Conservation (phyloP, 352 stramenopile genomes). For the Pythium sukuiense region DNA sequence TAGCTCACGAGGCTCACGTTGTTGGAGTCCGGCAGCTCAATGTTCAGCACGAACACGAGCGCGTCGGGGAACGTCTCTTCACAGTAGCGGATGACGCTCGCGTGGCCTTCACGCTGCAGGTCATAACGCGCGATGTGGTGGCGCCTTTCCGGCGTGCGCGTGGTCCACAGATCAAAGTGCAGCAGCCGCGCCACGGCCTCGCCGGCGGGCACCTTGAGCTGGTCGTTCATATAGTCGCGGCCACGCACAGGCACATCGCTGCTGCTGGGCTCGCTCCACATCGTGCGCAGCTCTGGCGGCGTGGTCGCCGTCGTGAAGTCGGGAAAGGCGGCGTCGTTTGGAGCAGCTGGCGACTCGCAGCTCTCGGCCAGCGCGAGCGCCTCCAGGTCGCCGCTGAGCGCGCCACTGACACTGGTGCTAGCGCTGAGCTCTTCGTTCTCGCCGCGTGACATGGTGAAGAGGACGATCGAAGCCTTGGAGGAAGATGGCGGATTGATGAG, state of each 20-base stretch:
- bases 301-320: conserved; percentile 37
- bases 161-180: conserved; percentile 67
- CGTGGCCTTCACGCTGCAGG: conserved; percentile 31
- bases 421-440: conserved; percentile 24
- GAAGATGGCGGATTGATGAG: conserved; percentile 9
- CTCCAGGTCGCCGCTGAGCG: conserved; percentile 16
- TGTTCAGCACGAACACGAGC: conserved; percentile 87
- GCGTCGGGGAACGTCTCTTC: conserved; percentile 44
- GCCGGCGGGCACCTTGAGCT: conserved; percentile 40
- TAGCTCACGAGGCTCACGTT: conserved; percentile 79
- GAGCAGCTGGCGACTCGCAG: conserved; percentile 2
- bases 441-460: conserved; percentile 18
- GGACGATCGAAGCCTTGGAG: not conserved
- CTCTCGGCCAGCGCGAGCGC: conserved; percentile 22
- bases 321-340: not conserved
- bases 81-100: conserved; percentile 57
- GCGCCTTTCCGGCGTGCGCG: conserved; percentile 38
- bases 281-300: conserved; percentile 39
- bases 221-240: conserved; percentile 52
- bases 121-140: conserved; percentile 62
- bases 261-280: conserved; percentile 63
- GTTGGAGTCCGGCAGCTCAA: conserved; percentile 72
- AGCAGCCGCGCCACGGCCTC: conserved; percentile 42
- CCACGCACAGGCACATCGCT: conserved; percentile 56
- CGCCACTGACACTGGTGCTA: conserved; percentile 16